Conservation (phyloP, 2,329 filamentous ascomycete species). For the Fusarium paranaense region DNA sequence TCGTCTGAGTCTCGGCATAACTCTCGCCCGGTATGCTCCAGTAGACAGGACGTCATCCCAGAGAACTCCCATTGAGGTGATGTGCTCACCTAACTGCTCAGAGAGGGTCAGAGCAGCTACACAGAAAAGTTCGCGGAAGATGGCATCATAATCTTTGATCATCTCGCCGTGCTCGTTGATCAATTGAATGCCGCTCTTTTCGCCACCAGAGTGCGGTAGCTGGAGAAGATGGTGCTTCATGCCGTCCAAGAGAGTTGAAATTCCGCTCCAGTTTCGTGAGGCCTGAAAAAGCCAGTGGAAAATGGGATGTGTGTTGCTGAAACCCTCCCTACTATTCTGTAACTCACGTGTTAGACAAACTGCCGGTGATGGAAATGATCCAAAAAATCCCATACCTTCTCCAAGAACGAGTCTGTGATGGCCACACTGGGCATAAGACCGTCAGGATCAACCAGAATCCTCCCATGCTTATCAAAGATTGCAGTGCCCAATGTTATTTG, state of each 20-base stretch:
- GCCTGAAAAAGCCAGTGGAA: constrained; percentile 90
- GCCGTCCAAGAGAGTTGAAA: constrained; percentile 73
- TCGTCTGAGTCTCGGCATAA: constrained; percentile 28
- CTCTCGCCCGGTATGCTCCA: constrained; percentile 51
- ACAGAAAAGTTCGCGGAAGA: constrained; percentile 87
- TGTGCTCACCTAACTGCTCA: constrained; percentile 69
- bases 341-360: constrained; percentile 16
- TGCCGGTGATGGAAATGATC: no score
- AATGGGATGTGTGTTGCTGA: constrained; percentile 79
- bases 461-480: constrained; percentile 74
- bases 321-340: constrained; percentile 72
- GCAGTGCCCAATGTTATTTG: constrained; percentile 69
- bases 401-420: constrained; percentile 81
- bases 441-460: constrained; percentile 75
- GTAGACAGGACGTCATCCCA: constrained; percentile 82
- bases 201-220: constrained; percentile 47
- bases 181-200: constrained; percentile 52
- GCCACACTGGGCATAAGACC: constrained; percentile 77
- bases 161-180: constrained; percentile 66
- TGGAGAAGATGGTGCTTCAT: constrained; percentile 78
- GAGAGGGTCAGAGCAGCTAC: constrained; percentile 81
- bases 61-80: constrained; percentile 74
- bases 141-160: constrained; percentile 76
- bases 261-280: constrained; percentile 78
- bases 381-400: constrained; percentile 59